A percentile compares a stretch with the other conserved stretches of the same genome.
These are phyloP conservation scores for Peronosclerospora sorghi DNA, from an alignment of 352 stramenopile species.

Conservation along the genomic window DNA sequence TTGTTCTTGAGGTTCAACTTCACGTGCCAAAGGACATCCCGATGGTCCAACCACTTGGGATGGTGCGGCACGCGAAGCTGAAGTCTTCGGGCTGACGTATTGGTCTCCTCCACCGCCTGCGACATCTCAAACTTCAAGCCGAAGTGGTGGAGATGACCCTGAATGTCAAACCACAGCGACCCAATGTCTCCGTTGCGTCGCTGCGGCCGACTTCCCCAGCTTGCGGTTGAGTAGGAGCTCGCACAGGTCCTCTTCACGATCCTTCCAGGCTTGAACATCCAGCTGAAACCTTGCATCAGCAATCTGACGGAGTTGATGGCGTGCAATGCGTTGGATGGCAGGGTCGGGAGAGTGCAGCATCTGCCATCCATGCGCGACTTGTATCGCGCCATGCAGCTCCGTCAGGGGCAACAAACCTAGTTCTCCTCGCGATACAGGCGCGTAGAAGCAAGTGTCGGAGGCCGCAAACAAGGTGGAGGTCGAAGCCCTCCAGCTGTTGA, in stretches of 20 bases:
- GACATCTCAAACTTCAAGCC: constrained; percentile 2
- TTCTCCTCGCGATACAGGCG: constrained; percentile 1
- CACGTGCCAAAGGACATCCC: constrained; percentile 5
- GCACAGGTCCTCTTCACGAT: constrained; percentile 1
- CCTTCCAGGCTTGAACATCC: not conserved
- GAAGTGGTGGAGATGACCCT: not conserved
- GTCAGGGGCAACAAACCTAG: not conserved
- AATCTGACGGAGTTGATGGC: constrained; percentile 5
- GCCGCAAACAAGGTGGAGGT: constrained; percentile 2
- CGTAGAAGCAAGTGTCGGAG: no score
- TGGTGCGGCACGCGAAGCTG: constrained; percentile 9
- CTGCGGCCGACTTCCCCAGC: no score
- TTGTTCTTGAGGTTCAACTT: constrained; percentile 8
- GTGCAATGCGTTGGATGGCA: constrained; percentile 1
- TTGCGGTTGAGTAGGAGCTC: no score
- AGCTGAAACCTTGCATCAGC: not conserved
- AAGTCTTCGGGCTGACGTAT: not conserved
- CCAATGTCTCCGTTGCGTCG: not conserved
- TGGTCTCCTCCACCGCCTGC: not conserved
- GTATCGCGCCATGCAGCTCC: constrained; percentile 6
- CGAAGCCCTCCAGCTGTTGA: no score
- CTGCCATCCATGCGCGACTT: constrained; percentile 3
- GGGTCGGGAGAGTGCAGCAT: constrained; percentile 6
- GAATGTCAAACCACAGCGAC: constrained; percentile 8
- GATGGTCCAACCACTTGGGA: not conserved